Evolutionary conservation across 2,329 filamentous ascomycete genomes (phyloP).

Genomic region (Neocatenulostroma microsporum): DNA sequence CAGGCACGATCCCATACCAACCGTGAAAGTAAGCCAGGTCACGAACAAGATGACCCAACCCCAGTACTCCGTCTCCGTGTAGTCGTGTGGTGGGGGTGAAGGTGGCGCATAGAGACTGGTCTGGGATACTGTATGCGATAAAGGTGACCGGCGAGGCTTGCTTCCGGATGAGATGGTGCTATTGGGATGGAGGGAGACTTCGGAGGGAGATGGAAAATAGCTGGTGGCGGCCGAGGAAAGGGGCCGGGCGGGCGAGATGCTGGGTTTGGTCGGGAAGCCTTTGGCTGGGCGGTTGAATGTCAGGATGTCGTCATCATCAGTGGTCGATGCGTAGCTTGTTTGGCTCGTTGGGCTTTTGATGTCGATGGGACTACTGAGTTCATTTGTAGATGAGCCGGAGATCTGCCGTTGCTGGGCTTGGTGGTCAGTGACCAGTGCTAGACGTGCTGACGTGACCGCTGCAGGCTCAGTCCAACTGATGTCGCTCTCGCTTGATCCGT

Average conservation of each 20-base stretch:
- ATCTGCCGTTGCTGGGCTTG: constrained; percentile 9
- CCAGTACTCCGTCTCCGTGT: constrained; percentile 95
- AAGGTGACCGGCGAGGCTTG: constrained; percentile 17
- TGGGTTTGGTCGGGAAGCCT: constrained; percentile 11
- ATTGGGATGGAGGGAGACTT: constrained; percentile 11
- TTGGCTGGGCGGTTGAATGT: constrained; percentile 46
- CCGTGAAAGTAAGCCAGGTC: constrained; percentile 93
- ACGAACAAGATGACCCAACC: constrained; percentile 86
- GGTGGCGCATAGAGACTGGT: constrained; percentile 13
- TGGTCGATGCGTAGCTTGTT: constrained; percentile 61
- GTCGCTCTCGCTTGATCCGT: constrained; percentile 21
- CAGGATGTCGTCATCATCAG: constrained; percentile 73
- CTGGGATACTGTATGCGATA: constrained; percentile 20
- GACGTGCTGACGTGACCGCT: constrained; percentile 19
- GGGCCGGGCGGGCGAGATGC: constrained; percentile 11
- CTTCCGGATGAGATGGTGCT: constrained; percentile 14
- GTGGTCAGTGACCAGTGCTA: constrained; percentile 24
- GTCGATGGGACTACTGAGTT: constrained; percentile 24
- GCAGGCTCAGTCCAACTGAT: constrained; percentile 27
- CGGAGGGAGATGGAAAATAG: constrained; percentile 22
- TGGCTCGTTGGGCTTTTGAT: constrained; percentile 39
- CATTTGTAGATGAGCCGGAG: constrained; percentile 9
- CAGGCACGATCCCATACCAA: constrained; percentile 92
- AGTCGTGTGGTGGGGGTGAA: constrained; percentile 61
- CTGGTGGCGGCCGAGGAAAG: constrained; percentile 17